Evolutionary conservation across 345 rosid species (phyloP).

Genomic region (Moringa oleifera): DNA sequence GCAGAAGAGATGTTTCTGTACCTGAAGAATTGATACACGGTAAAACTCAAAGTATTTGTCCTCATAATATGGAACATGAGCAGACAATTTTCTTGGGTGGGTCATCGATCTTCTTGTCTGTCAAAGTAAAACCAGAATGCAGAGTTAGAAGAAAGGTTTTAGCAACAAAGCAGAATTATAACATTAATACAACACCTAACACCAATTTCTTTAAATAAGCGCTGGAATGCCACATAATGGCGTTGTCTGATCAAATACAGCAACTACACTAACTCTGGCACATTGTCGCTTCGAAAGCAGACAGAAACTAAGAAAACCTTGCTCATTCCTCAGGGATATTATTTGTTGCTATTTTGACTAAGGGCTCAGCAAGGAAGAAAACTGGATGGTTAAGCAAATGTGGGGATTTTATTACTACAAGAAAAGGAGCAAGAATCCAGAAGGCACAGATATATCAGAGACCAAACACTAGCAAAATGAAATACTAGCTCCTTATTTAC

Average conservation of each 20-base stretch:
- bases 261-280: neutral
- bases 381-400: too few relatives aligned
- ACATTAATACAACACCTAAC: neutral
- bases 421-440: too few relatives aligned
- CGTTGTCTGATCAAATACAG: neutral
- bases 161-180: neutral
- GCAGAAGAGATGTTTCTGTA: conserved; percentile 30
- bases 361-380: too few relatives aligned
- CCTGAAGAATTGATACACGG: conserved; percentile 31
- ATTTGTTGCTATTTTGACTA: too few relatives aligned
- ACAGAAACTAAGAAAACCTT: neutral
- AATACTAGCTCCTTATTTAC: too few relatives aligned
- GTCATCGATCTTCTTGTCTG: conserved; percentile 86
- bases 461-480: too few relatives aligned
- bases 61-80: conserved; percentile 80
- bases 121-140: conserved; percentile 17
- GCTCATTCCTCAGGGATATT: too few relatives aligned
- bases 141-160: neutral
- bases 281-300: neutral
- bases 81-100: conserved; percentile 67
- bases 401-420: too few relatives aligned
- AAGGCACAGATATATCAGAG: too few relatives aligned
- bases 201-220: neutral
- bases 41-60: conserved; percentile 22
- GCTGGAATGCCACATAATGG: neutral